Conservation (phyloP, 78 protist genomes). For the Protostelium mycophagum region DNA sequence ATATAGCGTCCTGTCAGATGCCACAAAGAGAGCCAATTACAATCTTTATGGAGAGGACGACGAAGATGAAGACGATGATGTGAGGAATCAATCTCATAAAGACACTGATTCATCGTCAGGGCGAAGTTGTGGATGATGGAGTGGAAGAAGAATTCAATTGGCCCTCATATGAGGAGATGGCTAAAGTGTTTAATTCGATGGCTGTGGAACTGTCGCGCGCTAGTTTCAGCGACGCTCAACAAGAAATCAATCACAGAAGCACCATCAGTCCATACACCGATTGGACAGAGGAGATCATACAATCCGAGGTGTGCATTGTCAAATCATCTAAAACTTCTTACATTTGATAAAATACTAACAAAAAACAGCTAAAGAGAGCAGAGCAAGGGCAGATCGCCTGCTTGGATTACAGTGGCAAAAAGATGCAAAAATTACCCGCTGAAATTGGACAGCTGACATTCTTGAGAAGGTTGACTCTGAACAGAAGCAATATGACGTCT, state of each 20-base stretch:
- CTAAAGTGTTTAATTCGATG: not conserved
- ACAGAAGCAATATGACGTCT: not conserved
- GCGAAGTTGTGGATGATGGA: not conserved
- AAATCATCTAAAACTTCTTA: too few species aligned
- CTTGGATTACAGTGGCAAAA: not conserved
- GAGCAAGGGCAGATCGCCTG: not conserved
- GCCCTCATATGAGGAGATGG: not conserved
- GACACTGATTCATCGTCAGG: too few species aligned
- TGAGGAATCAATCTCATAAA: not conserved
- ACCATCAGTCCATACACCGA: not conserved
- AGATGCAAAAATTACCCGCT: not conserved
- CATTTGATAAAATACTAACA: not conserved
- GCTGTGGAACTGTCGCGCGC: not conserved
- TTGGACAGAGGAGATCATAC: not conserved
- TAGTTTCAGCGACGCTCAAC: not conserved
- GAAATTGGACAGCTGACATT: not conserved
- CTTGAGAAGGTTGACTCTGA: not conserved
- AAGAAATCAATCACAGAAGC: not conserved
- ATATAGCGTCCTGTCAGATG: conserved; percentile 83
- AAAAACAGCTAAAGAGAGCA: not conserved
- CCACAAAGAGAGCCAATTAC: conserved; percentile 74
- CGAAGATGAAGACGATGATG: conserved; percentile 42
- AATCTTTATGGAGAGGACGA: conserved; percentile 92
- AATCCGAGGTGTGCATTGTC: not conserved
- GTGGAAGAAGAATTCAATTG: not conserved